Conservation (phyloP, 306 rosid genomes). For the Quillaja saponaria region DNA sequence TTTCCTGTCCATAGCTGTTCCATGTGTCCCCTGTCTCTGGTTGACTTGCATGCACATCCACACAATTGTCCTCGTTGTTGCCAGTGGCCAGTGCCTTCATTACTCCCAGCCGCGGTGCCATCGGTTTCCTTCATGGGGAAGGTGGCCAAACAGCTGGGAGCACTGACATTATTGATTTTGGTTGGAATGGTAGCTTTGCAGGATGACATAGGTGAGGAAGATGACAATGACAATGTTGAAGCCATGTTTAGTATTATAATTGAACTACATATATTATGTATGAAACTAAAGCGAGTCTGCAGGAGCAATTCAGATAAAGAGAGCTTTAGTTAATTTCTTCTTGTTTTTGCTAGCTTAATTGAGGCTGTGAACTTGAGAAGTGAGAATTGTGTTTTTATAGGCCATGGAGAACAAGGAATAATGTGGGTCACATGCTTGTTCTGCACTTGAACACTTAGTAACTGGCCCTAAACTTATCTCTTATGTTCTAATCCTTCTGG, state of each 20-base stretch:
- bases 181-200: slow-evolving; percentile 29
- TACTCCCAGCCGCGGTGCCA: slow-evolving; percentile 20
- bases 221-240: slow-evolving; percentile 44
- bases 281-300: neutral
- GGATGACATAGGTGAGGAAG: slow-evolving; percentile 37
- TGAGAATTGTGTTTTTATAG: neutral
- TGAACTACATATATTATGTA: neutral
- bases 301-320: too few species aligned
- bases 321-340: too few species aligned
- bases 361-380: neutral
- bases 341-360: neutral
- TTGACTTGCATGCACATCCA: slow-evolving; percentile 48
- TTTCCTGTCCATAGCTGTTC: slow-evolving; percentile 42
- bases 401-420: neutral
- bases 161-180: neutral
- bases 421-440: too few species aligned
- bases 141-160: slow-evolving; percentile 33
- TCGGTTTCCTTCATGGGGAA: slow-evolving; percentile 33
- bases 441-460: too few species aligned
- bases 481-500: too few species aligned
- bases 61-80: slow-evolving; percentile 49
- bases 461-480: too few species aligned
- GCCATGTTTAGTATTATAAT: slow-evolving; percentile 40
- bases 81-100: slow-evolving; percentile 50
- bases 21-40: slow-evolving; percentile 30